These are phyloP conservation scores for Aleurites moluccanus DNA, from an alignment of 441 rosid species.

Conservation along the genomic window DNA sequence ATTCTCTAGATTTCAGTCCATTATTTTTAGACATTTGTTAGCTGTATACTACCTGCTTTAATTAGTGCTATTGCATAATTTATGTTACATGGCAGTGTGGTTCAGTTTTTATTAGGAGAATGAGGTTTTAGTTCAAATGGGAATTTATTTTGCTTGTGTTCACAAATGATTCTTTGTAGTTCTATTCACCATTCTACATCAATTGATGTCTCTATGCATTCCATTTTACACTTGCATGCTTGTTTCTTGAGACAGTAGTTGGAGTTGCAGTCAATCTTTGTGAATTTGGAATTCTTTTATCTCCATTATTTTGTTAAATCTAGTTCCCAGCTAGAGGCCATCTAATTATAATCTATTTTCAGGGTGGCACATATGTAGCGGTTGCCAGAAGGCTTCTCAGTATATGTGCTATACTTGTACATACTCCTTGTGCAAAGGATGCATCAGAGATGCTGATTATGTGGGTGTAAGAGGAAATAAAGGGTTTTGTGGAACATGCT, in stretches of 20 bases:
- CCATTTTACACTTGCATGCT: neutral
- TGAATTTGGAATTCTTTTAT: neutral
- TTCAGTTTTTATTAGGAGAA: neutral
- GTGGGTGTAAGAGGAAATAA: conserved; percentile 69
- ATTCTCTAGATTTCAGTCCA: neutral
- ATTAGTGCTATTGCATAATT: neutral
- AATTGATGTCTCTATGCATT: neutral
- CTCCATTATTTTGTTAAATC: neutral
- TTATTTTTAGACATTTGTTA: neutral
- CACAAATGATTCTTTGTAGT: neutral
- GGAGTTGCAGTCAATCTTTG: neutral
- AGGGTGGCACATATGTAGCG: conserved; percentile 99
- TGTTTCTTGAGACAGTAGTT: neutral
- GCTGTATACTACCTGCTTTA: neutral
- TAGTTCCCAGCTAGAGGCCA: neutral
- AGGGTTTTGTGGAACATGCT: conserved; percentile 92
- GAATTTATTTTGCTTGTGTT: neutral
- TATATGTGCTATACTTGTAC: conserved; percentile 99
- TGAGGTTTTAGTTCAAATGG: neutral
- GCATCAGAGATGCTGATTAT: conserved; percentile 87
- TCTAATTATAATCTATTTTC: conserved; percentile 31
- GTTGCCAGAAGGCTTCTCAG: conserved; percentile 82
- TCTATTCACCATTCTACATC: neutral
- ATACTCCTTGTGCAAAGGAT: conserved; percentile 90
- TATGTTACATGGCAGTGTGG: neutral